These are phyloP conservation scores for Colletotrichum horii DNA, from an alignment of 2,329 filamentous ascomycete genomes.

Conservation along the genomic window DNA sequence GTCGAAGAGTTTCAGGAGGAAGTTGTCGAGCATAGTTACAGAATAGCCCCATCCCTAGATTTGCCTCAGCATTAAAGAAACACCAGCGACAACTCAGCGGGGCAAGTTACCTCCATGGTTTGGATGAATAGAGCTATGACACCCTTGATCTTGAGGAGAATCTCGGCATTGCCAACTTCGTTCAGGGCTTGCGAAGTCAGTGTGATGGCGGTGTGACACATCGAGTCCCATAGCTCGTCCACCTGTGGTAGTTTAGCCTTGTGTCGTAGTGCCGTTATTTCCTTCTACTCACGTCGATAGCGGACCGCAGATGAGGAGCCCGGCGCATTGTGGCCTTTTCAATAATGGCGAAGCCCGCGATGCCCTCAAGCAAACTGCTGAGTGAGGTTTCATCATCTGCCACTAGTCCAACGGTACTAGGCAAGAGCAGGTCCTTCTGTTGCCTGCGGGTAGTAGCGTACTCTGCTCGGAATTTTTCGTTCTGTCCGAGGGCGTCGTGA, in stretches of 20 bases:
- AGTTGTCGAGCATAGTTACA: slow-evolving; percentile 79
- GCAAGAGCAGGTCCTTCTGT: slow-evolving; percentile 90
- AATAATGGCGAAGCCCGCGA: slow-evolving; percentile 95
- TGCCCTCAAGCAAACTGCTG: slow-evolving; percentile 91
- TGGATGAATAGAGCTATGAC: slow-evolving; percentile 94
- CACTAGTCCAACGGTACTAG: slow-evolving; percentile 74
- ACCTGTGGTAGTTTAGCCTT: slow-evolving; percentile 57
- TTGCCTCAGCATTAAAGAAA: slow-evolving; percentile 9
- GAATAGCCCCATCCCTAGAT: slow-evolving; percentile 86
- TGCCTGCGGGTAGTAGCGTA: slow-evolving; percentile 90
- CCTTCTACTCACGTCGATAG: slow-evolving; percentile 71
- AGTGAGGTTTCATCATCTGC: slow-evolving; percentile 85
- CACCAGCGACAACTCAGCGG: not conserved
- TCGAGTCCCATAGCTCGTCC: slow-evolving; percentile 98
- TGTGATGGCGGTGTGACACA: slow-evolving; percentile 87
- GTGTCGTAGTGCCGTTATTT: not conserved
- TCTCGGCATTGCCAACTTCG: slow-evolving; percentile 85
- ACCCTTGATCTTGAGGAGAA: slow-evolving; percentile 92
- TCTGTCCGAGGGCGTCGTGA: slow-evolving; percentile 90
- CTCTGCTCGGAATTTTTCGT: slow-evolving; percentile 86
- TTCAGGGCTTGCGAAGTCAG: slow-evolving; percentile 81
- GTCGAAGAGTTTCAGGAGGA: slow-evolving; percentile 88
- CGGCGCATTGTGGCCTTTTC: slow-evolving; percentile 92
- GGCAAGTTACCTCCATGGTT: slow-evolving; percentile 82
- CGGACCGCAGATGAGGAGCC: slow-evolving; percentile 80